Conservation (phyloP, 805 yeast genomes). For the Barnettozyma californica region DNA sequence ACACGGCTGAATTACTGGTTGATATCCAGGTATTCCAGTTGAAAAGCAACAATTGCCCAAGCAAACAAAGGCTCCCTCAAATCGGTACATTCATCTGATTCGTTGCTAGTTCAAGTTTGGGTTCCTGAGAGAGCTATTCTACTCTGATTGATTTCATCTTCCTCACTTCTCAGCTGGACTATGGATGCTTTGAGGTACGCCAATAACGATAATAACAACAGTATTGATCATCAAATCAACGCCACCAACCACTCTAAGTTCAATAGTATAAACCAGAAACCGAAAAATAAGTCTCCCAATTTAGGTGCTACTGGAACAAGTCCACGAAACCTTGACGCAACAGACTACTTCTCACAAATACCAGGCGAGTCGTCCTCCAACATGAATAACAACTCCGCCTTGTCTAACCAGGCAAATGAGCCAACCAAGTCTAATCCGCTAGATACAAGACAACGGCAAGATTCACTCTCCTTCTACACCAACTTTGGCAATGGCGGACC, state of each 20-base stretch:
- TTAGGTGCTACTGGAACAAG: slow-evolving; percentile 8
- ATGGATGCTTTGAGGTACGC: slow-evolving; percentile 14
- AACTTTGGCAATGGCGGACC: slow-evolving; percentile 19
- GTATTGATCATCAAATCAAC: neutral
- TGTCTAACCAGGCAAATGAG: slow-evolving; percentile 5
- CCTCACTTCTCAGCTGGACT: neutral
- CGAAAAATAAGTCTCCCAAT: neutral
- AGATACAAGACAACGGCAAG: slow-evolving; percentile 22
- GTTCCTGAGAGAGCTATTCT: neutral
- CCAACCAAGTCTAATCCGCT: slow-evolving; percentile 1
- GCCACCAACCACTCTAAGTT: neutral
- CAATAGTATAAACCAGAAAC: neutral
- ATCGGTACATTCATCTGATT: neutral
- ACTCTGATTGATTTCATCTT: neutral
- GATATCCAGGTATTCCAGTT: neutral
- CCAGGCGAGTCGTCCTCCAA: neutral
- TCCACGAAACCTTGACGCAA: slow-evolving; percentile 15
- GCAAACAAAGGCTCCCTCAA: neutral
- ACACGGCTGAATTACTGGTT: neutral
- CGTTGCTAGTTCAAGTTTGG: neutral
- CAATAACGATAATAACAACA: neutral
- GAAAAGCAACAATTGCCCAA: neutral
- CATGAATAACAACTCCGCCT: slow-evolving; percentile 5
- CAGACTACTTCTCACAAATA: slow-evolving; percentile 1
- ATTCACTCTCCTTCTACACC: slow-evolving; percentile 24